A percentile compares a stretch with the other conserved stretches of the same genome.
These are phyloP conservation scores for Pseudofabraea citricarpa DNA, from an alignment of 2,329 filamentous ascomycete genomes.

Conservation along the genomic window DNA sequence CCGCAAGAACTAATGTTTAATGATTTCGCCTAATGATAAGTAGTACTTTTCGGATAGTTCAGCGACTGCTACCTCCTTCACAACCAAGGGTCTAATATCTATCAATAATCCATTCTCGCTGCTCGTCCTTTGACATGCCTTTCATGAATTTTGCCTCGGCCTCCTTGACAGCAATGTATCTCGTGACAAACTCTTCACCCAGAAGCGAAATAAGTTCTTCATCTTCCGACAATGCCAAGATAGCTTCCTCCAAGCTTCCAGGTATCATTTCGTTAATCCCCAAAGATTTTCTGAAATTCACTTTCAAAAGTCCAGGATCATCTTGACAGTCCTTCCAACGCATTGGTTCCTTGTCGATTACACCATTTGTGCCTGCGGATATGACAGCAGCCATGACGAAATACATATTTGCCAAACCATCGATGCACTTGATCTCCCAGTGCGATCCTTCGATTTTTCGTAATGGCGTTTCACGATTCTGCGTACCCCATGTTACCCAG, in stretches of 20 bases:
- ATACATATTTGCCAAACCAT: constrained; percentile 77
- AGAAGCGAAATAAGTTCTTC: constrained; percentile 40
- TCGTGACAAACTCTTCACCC: constrained; percentile 44
- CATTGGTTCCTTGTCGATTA: constrained; percentile 39
- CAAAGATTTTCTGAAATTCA: constrained; percentile 41
- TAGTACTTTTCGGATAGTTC: too few relatives aligned
- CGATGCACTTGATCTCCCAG: constrained; percentile 77
- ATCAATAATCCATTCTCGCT: not conserved
- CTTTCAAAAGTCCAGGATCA: constrained; percentile 48
- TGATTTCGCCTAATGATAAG: too few relatives aligned
- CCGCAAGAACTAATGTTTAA: too few relatives aligned
- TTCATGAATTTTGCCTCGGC: not conserved
- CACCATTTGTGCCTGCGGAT: constrained; percentile 52
- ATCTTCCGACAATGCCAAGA: constrained; percentile 46
- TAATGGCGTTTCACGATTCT: constrained; percentile 74
- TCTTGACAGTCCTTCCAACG: constrained; percentile 46
- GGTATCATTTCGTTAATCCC: constrained; percentile 54
- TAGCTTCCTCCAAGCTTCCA: constrained; percentile 45
- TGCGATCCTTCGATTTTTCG: constrained; percentile 61
- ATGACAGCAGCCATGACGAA: constrained; percentile 60
- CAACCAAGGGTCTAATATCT: not conserved
- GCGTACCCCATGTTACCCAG: constrained; percentile 75
- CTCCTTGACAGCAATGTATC: constrained; percentile 39
- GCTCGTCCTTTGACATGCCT: not conserved
- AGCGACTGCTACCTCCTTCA: too few relatives aligned